Evolutionary conservation across 2,329 filamentous ascomycete species (phyloP), one percentile per base, ranked within the genome.

Genomic region (Zasmidium angulare): DNA sequence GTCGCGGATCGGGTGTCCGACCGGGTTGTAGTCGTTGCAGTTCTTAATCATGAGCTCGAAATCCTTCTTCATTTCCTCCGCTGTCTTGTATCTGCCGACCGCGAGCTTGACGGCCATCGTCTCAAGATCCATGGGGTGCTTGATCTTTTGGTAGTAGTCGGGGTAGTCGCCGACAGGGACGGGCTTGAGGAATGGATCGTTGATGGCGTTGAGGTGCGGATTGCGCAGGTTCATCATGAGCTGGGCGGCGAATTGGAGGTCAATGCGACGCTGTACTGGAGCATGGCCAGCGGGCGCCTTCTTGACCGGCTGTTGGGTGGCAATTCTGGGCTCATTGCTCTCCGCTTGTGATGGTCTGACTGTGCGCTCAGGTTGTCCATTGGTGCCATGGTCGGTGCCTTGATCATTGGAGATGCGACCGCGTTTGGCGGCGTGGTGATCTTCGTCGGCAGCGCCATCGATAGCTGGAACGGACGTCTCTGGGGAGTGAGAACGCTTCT

Each of bases 31-130:
- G 7, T 36, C 23, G 6, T 36, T 20, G 7, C 50, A 52, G 14
- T 52, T 52, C 19, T 22, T 7, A 21, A 52, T 52, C 50, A 52
- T 52, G 22, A 52, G 19, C 14, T 52, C 50, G 50, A 52, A 40
- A 52, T 52, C 50, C 26, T 29, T 36, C 26, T 52, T 52, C 19
- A 40, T 29, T n/a, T 52, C 50, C 26, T 52, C 50, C n/a, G 50
- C 24, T 14, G 12, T 20, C 6, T 23, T 31, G 19, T 40, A 52
- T 26, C 20, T 21, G 29, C 50, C 26, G 7, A 21, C 10, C 6
- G 21, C 21, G 2, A 52, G 19, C 26, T 40, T 52, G 9, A 14
- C 2, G 14, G 24, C 24, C 50, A 52, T 52, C 10, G 50, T 52
- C 11, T 29, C 11, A n/a, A 52, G 50, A 19, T 52, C 50, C 50